Conservation (phyloP, 169 alveolate genomes). For the Toxoplasma gondii region DNA sequence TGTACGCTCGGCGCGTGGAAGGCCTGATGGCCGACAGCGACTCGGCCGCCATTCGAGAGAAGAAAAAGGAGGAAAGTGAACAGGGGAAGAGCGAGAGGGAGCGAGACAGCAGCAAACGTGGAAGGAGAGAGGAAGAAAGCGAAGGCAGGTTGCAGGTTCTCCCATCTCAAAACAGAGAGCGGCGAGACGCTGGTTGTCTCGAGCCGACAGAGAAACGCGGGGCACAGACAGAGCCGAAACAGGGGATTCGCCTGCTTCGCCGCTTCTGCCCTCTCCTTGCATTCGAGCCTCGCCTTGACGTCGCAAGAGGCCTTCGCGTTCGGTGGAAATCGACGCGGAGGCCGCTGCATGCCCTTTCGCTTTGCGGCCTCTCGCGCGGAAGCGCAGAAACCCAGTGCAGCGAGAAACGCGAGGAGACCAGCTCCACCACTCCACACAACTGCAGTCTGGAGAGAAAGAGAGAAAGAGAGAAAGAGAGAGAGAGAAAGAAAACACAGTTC, state of each 20-base stretch:
- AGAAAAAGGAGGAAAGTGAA: neutral
- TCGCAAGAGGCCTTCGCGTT: neutral
- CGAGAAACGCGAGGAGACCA: neutral
- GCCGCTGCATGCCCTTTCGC: neutral
- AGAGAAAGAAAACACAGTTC: neutral
- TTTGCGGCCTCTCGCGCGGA: neutral
- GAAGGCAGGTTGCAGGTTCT: neutral
- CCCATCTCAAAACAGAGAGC: neutral
- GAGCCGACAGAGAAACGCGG: neutral
- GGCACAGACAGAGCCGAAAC: neutral
- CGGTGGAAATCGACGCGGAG: neutral
- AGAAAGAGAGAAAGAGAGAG: neutral
- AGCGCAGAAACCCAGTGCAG: neutral
- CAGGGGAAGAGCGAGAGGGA: neutral
- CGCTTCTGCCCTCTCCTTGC: neutral
- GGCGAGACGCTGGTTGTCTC: too few relatives aligned
- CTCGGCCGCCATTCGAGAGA: neutral
- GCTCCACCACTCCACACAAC: neutral
- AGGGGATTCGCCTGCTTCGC: neutral
- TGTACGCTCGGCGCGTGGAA: slow-evolving; percentile 4
- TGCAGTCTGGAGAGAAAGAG: neutral
- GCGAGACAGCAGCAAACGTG: neutral
- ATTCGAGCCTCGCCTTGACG: neutral
- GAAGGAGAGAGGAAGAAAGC: neutral
- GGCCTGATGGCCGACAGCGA: slow-evolving; percentile 13